Base-by-base conservation (phyloP, 192 early-diverging fungal species). In the Backusella australiensis region DNA sequence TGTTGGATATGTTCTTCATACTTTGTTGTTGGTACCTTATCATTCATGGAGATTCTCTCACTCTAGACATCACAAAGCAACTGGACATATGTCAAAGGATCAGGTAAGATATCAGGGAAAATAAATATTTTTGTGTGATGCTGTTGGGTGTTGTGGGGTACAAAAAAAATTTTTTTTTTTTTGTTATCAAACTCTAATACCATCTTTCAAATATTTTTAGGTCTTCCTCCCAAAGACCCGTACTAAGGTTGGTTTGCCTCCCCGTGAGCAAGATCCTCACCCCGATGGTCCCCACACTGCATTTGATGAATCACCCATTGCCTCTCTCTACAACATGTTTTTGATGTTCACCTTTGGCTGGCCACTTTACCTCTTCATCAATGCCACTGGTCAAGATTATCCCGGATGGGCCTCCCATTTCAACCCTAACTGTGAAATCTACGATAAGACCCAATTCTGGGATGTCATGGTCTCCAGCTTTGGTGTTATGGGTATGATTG, bases 11-110 rank as follows among this genome's bases (percentile, higher is more conserved):
- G 84, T 98, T 39, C 85, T 98, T 73, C 97, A 98, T 90, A 89
- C 94, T 49, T 85, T 89, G 68, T 86, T 97, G 17, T 86, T 98
- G 72, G 96, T 97, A 36, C 97, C 97, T 14, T 98, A 90, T 86
- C 94, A 92, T 85, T 93, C 97, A 29, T 98, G 97, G 97, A 91
- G 93, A 81, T 90, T 91, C 85, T 90, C 93, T 26, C 97, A 98
- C 84, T 93, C 91, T 67, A 91, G 87, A 79, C 97, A 99, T 88
- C 97, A 99, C 89, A 97, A 97, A 74, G 87, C 89, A 76, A 96
- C 92, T 74, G 91, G 89, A 78, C 92, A 95, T 85, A 90, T 99
- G 91, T 86, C 85, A 59, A 94, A 93, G 82, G 97, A 99, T 83
- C 93, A 97, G 85, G 79, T 80, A 76, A 77, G 68, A 63, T 59